Conservation (phyloP, 352 stramenopile genomes). For the Phytophthora nicotianae region DNA sequence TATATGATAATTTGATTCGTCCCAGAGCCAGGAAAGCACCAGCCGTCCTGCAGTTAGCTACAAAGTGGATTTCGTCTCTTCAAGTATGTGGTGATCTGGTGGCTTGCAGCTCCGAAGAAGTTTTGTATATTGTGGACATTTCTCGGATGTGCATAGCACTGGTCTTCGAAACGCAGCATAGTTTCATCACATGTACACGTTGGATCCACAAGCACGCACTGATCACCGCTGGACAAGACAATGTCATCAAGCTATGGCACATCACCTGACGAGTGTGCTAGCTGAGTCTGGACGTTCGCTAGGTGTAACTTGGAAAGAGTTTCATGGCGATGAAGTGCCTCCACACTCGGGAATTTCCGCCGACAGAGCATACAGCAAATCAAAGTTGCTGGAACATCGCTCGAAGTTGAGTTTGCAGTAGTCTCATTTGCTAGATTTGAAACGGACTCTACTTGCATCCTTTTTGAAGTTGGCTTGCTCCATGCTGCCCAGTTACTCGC, state of each 20-base stretch:
- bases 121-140: slow-evolving; percentile 63
- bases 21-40: slow-evolving; percentile 10
- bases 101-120: slow-evolving; percentile 62
- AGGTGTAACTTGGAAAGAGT: slow-evolving; percentile 57
- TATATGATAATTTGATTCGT: slow-evolving; percentile 40
- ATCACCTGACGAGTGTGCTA: slow-evolving; percentile 31
- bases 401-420: not conserved
- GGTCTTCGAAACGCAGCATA: slow-evolving; percentile 55
- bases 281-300: slow-evolving; percentile 38
- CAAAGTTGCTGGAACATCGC: not conserved
- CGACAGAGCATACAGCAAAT: slow-evolving; percentile 72
- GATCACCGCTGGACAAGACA: slow-evolving; percentile 68
- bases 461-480: slow-evolving; percentile 26
- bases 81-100: slow-evolving; percentile 46
- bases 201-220: slow-evolving; percentile 54
- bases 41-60: slow-evolving; percentile 47
- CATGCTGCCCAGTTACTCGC: slow-evolving; percentile 47
- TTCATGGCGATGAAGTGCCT: slow-evolving; percentile 58
- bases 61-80: slow-evolving; percentile 71
- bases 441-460: not conserved
- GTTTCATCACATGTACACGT: slow-evolving; percentile 66
- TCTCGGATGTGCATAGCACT: slow-evolving; percentile 41
- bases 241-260: slow-evolving; percentile 73
- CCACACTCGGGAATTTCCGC: slow-evolving; percentile 61
- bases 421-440: not conserved